These are phyloP conservation scores for Ascochyta clinopodiicola DNA, from an alignment of 2,329 filamentous ascomycete species.

Conservation along the genomic window DNA sequence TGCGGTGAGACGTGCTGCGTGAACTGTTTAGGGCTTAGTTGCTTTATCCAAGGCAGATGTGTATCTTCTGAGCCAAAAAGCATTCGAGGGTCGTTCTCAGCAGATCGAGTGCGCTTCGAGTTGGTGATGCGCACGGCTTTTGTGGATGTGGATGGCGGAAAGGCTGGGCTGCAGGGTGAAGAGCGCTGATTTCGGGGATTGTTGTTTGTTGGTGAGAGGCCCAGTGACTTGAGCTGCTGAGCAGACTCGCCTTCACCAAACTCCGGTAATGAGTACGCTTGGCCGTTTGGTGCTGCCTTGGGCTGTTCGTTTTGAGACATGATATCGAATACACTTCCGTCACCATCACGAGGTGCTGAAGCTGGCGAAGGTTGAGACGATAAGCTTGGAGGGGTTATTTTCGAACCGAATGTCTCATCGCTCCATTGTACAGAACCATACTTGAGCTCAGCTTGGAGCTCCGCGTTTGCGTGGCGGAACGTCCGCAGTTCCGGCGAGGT, in stretches of 20 bases:
- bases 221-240: background rate
- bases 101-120: background rate
- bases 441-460: background rate
- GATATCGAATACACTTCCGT: background rate
- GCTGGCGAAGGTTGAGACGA: background rate
- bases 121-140: background rate
- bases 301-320: background rate
- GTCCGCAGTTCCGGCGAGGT: background rate
- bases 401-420: background rate
- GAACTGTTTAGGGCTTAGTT: conserved; percentile 9
- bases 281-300: background rate
- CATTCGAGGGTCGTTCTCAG: background rate
- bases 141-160: background rate
- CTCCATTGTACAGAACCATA: background rate
- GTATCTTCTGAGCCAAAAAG: conserved; percentile 11
- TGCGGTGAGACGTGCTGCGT: conserved; percentile 2
- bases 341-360: background rate
- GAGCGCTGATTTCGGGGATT: background rate
- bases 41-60: conserved; percentile 10
- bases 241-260: background rate
- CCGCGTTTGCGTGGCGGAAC: background rate
- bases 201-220: background rate
- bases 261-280: background rate
- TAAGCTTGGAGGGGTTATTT: background rate
- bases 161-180: background rate